Base-by-base conservation (phyloP, 352 stramenopile genomes). In the Globisporangium apiculatum region DNA sequence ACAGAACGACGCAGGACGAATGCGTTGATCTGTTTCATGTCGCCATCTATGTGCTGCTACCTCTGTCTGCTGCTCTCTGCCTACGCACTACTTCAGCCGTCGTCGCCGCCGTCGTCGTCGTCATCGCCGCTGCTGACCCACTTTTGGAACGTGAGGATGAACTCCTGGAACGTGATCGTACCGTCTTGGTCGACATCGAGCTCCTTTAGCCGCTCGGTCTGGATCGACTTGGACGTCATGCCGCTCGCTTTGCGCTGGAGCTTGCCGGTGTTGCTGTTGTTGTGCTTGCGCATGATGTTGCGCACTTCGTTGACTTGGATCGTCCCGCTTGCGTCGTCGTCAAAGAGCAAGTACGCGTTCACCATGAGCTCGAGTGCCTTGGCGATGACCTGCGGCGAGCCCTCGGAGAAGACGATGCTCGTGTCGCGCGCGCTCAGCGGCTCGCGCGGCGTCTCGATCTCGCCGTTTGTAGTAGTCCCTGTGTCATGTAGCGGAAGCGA, bases 111-210 rank as follows among this genome's bases (percentile, higher is more conserved):
- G n/a, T n/a, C 15, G 43, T 55, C 51, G 11, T 64, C 61, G n/a
- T 64, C 46, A 11, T 88, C 77, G 36, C 94, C 83, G 11, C 71
- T 73, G 36, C 81, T 82, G 51, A 90, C 82, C 87, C 87, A 96
- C 37, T 83, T 86, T 57, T 93, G 80, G 54, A 95, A 95, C 35
- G 87, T 92, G 42, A 92, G 72, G 37, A 96, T 72, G 49, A 96
- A 96, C 59, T 96, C 87, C 60, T 94, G 82, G 58, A 94, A 95
- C 18, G 86, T 95, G 69, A 95, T 94, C 8, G 76, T 91, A 52
- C 87, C 86, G 48, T 95, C 83, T n/a, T 86, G 66, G 61, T 96
- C 81, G 51, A 87, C 72, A 58, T 96, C 87, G 50, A 96, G 70
- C 59, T 96, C 86, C 58, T 94, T 88, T 79, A 90, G 91, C 60